Percentiles rank a stretch among this genome's conserved stretches.
phyloP scores from a whole-genome alignment of 257 asterid species.

The Nicotiana noctiflora region DNA sequence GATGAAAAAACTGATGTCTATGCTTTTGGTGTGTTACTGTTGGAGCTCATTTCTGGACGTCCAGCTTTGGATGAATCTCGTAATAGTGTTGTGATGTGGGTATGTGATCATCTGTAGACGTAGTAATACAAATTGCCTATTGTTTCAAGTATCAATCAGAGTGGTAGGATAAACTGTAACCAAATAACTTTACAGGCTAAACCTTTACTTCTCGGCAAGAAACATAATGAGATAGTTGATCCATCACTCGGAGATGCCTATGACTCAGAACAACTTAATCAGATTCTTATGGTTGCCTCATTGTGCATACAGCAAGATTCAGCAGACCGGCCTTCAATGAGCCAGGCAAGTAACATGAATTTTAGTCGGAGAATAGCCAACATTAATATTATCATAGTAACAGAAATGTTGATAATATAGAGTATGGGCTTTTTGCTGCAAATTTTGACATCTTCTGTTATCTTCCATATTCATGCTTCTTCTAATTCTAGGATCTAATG shows the following conservation, averaged over 20 bases:
- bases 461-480: neutral
- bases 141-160: neutral
- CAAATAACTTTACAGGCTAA: conserved; percentile 56
- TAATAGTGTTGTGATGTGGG: conserved; percentile 96
- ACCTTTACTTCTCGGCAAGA: conserved; percentile 49
- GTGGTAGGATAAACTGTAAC: neutral
- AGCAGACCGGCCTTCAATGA: conserved; percentile 80
- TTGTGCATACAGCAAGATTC: conserved; percentile 64
- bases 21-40: conserved; percentile 76
- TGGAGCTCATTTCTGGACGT: conserved; percentile 80
- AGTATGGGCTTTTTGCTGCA: neutral
- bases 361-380: neutral
- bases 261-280: conserved; percentile 59
- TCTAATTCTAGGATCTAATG: neutral
- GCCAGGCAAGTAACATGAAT: conserved; percentile 46
- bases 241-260: conserved; percentile 51
- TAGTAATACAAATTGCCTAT: neutral
- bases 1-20: conserved; percentile 97
- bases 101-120: conserved; percentile 27
- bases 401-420: neutral
- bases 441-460: neutral
- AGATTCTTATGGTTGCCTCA: conserved; percentile 60
- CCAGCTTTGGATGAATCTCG: conserved; percentile 77
- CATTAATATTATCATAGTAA: neutral
- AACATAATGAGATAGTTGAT: conserved; percentile 52